A percentile compares a stretch with the other conserved stretches of the same genome.
These are phyloP conservation scores for Metarhizium humberi DNA, from an alignment of 2,329 filamentous ascomycete genomes.

Conservation along the genomic window DNA sequence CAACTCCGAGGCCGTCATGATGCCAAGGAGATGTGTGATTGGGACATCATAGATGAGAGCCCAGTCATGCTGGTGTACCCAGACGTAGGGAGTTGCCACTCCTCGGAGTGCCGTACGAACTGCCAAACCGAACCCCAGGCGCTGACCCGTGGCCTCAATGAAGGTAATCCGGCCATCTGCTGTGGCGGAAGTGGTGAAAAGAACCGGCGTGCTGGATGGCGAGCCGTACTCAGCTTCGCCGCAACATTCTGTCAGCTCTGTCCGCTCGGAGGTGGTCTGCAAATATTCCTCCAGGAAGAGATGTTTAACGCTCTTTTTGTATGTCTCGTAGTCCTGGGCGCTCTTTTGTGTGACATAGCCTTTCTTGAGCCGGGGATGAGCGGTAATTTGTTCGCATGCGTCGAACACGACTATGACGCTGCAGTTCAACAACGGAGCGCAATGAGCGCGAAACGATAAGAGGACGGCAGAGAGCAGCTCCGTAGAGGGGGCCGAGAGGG, in stretches of 20 bases:
- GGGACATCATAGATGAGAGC: constrained; percentile 35
- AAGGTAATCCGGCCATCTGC: constrained; percentile 31
- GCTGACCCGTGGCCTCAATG: constrained; percentile 34
- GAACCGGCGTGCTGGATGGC: constrained; percentile 19
- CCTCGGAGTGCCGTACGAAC: constrained; percentile 41
- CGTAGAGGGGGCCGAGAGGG: constrained; percentile 42
- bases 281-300: constrained; percentile 20
- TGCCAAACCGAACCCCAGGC: constrained; percentile 43
- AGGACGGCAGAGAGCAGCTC: constrained; percentile 40
- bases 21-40: constrained; percentile 29
- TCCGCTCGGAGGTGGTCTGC: background rate
- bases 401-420: constrained; percentile 43
- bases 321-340: constrained; percentile 29
- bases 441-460: constrained; percentile 33
- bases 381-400: constrained; percentile 36
- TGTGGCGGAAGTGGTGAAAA: constrained; percentile 12
- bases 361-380: constrained; percentile 39
- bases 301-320: constrained; percentile 37
- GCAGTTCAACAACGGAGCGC: constrained; percentile 29
- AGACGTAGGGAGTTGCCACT: constrained; percentile 40
- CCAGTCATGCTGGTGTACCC: constrained; percentile 52
- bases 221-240: constrained; percentile 41
- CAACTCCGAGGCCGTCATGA: constrained; percentile 27
- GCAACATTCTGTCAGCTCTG: constrained; percentile 5
- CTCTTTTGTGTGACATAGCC: constrained; percentile 39